Percentiles rank a stretch among this genome's conserved stretches.
Evolutionary conservation across 345 rosid species (phyloP).

Genomic region (Noccaea bulbosa): DNA sequence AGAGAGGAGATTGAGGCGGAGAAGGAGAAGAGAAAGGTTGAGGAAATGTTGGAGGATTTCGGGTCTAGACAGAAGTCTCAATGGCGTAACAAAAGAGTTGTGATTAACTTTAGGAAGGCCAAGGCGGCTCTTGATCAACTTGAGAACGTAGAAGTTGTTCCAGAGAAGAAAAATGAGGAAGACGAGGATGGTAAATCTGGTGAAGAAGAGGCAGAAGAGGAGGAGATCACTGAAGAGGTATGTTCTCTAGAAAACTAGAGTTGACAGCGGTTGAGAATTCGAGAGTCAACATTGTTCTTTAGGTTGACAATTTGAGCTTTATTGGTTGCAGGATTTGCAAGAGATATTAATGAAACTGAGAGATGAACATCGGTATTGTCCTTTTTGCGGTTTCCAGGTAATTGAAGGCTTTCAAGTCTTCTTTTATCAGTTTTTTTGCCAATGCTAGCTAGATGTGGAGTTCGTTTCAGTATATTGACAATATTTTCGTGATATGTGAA

Average conservation of each 20-base stretch:
- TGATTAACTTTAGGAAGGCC: conserved; percentile 72
- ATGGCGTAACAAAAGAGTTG: conserved; percentile 72
- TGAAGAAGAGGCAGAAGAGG: conserved; percentile 77
- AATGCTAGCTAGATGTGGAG: background rate
- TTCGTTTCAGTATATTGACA: conserved; percentile 20
- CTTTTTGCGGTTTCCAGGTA: conserved; percentile 86
- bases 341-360: conserved; percentile 71
- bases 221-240: conserved; percentile 76
- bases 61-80: conserved; percentile 83
- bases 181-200: conserved; percentile 57
- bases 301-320: conserved; percentile 17
- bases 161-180: conserved; percentile 60
- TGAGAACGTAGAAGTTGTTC: conserved; percentile 73
- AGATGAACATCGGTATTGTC: conserved; percentile 76
- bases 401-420: conserved; percentile 10
- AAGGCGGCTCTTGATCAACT: conserved; percentile 89
- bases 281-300: no score
- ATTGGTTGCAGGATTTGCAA: conserved; percentile 72
- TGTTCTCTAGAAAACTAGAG: conserved; percentile 10
- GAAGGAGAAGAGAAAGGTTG: conserved; percentile 57
- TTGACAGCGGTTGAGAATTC: no score
- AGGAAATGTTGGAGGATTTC: conserved; percentile 73
- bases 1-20: conserved; percentile 67
- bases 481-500: background rate
- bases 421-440: conserved; percentile 1